A percentile compares a stretch with the other conserved stretches of the same genome.
phyloP scores from a whole-genome alignment of 495 filamentous ascomycete genomes.

The Terfezia boudieri region DNA sequence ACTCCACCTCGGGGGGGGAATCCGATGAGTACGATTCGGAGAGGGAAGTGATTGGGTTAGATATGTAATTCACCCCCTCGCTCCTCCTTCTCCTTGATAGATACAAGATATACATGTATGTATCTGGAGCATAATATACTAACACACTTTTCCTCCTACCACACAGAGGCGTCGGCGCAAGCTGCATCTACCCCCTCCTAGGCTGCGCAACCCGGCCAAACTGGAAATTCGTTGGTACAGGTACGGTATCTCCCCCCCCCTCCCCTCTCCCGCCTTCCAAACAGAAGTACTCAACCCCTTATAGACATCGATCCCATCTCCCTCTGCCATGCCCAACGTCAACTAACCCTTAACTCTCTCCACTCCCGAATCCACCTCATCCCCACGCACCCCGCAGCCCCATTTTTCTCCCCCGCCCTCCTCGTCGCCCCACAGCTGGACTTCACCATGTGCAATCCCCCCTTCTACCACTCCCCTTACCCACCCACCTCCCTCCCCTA shows the following conservation, averaged over 20 bases:
- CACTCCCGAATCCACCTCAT: background rate
- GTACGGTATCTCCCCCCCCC: background rate
- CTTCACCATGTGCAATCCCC: slow-evolving; percentile 88
- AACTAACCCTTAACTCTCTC: background rate
- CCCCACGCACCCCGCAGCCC: too few relatives aligned
- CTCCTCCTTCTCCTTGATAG: background rate
- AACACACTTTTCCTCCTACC: background rate
- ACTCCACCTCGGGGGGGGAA: slow-evolving; percentile 36
- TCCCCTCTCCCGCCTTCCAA: background rate
- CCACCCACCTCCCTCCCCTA: slow-evolving; percentile 29
- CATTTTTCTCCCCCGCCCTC: background rate
- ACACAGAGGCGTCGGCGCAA: slow-evolving; percentile 54
- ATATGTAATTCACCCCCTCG: slow-evolving; percentile 30
- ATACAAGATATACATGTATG: background rate
- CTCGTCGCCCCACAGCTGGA: slow-evolving; percentile 29
- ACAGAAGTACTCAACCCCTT: too few relatives aligned
- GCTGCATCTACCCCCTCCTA: slow-evolving; percentile 74
- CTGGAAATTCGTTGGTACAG: slow-evolving; percentile 53
- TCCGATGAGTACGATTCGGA: slow-evolving; percentile 20
- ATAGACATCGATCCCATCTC: too few relatives aligned
- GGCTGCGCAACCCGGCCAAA: slow-evolving; percentile 40
- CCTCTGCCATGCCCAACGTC: background rate
- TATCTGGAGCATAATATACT: background rate
- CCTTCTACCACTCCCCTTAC: slow-evolving; percentile 51
- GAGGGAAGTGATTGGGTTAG: slow-evolving; percentile 33